Conservation (phyloP, 1,284 basidiomycete genomes). For the Trametes sp. region DNA sequence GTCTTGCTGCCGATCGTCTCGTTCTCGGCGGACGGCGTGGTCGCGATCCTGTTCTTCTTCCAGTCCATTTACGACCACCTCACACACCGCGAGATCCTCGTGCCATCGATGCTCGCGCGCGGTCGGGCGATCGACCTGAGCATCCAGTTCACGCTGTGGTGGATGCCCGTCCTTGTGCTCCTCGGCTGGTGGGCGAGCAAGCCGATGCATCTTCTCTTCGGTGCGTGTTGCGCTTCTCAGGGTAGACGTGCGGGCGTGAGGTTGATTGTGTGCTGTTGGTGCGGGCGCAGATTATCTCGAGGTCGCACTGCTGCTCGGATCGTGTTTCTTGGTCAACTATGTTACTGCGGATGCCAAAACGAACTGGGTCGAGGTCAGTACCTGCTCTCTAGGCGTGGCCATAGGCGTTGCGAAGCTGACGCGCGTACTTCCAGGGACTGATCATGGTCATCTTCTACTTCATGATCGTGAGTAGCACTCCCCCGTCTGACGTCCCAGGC, state of each 20-base stretch:
- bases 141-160: conserved; percentile 52
- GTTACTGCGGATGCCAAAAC: conserved; percentile 74
- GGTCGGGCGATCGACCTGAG: conserved; percentile 50
- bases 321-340: conserved; percentile 75
- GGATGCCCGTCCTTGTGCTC: conserved; percentile 50
- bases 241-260: background rate
- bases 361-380: conserved; percentile 59
- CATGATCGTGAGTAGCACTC: conserved; percentile 51
- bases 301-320: conserved; percentile 63
- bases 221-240: conserved; percentile 36
- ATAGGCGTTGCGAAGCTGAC: background rate
- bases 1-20: conserved; percentile 73
- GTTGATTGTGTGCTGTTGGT: background rate
- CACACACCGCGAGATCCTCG: conserved; percentile 23
- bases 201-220: conserved; percentile 49
- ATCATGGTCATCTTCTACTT: conserved; percentile 67
- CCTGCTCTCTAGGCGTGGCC: too few relatives aligned
- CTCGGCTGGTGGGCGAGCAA: conserved; percentile 47
- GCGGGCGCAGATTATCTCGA: conserved; percentile 56
- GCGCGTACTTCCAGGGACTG: conserved; percentile 49
- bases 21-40: conserved; percentile 69
- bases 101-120: conserved; percentile 45
- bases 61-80: conserved; percentile 34
- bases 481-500: too few relatives aligned
- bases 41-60: conserved; percentile 62